A percentile compares a stretch with the other conserved stretches of the same genome.
Evolutionary conservation across 768 basidiomycete genomes (phyloP).

Genomic region (Rhizopogon roseolus): DNA sequence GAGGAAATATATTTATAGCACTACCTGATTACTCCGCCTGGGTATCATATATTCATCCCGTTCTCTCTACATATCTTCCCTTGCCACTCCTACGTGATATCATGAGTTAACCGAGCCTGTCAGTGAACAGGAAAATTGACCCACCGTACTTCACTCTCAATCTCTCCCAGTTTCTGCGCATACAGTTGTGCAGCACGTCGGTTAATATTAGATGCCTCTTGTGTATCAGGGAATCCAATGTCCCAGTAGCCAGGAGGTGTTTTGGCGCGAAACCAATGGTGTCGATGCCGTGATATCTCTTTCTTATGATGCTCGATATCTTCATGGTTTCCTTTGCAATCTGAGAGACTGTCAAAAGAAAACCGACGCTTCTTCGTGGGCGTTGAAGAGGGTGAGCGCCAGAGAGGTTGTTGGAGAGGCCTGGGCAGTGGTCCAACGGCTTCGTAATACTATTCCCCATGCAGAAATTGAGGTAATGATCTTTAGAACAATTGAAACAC

Average conservation of each 20-base stretch:
- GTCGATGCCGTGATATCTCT: constrained; percentile 66
- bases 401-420: constrained; percentile 62
- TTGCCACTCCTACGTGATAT: constrained; percentile 11
- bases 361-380: constrained; percentile 14
- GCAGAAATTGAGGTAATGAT: not conserved
- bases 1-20: constrained; percentile 7
- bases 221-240: constrained; percentile 86
- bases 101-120: not conserved
- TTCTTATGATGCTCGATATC: constrained; percentile 53
- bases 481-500: constrained; percentile 13
- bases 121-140: constrained; percentile 16
- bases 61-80: constrained; percentile 24
- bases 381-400: constrained; percentile 58
- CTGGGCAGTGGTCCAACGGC: constrained; percentile 68
- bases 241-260: constrained; percentile 90
- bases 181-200: constrained; percentile 69
- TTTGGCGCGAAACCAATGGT: constrained; percentile 61
- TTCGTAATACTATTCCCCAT: constrained; percentile 64
- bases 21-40: constrained; percentile 2
- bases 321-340: constrained; percentile 29
- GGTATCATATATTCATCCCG: constrained; percentile 8
- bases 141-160: constrained; percentile 57
- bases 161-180: constrained; percentile 49
- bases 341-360: constrained; percentile 3
- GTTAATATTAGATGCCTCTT: constrained; percentile 77